These are phyloP conservation scores for Ustilago bromivora DNA, from an alignment of 1,284 basidiomycete species.

Conservation along the genomic window DNA sequence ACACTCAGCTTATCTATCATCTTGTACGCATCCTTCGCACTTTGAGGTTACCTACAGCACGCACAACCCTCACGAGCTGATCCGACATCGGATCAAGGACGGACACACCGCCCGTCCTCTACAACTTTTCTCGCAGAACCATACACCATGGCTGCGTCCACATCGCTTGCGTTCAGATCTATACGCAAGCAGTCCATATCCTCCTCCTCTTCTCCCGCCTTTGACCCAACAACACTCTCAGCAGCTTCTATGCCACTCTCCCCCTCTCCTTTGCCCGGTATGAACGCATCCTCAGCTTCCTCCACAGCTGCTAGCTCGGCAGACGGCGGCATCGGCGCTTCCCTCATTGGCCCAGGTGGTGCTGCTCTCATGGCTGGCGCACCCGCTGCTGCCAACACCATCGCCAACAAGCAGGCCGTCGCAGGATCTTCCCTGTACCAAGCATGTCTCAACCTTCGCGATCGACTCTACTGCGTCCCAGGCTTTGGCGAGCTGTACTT, in stretches of 20 bases:
- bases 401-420: conserved; percentile 62
- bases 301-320: conserved; percentile 37
- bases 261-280: conserved; percentile 34
- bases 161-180: conserved; percentile 47
- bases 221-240: conserved; percentile 36
- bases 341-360: conserved; percentile 56
- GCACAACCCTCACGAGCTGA: conserved; percentile 8
- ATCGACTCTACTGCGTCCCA: conserved; percentile 70
- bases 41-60: background rate
- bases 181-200: conserved; percentile 51
- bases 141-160: conserved; percentile 42
- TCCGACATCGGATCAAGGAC: conserved; percentile 9
- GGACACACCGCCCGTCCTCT: conserved; percentile 6
- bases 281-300: conserved; percentile 23
- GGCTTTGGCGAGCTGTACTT: conserved; percentile 67
- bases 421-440: conserved; percentile 70
- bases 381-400: conserved; percentile 62
- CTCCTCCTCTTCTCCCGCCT: conserved; percentile 31
- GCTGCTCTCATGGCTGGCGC: conserved; percentile 56
- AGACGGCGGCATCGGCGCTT: conserved; percentile 59
- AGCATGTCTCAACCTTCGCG: conserved; percentile 69
- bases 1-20: background rate
- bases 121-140: background rate
- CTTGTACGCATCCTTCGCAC: background rate
- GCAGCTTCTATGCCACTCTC: conserved; percentile 38